Evolutionary conservation across 805 yeast genomes (phyloP).

Genomic region (Zygosaccharomyces rouxii): DNA sequence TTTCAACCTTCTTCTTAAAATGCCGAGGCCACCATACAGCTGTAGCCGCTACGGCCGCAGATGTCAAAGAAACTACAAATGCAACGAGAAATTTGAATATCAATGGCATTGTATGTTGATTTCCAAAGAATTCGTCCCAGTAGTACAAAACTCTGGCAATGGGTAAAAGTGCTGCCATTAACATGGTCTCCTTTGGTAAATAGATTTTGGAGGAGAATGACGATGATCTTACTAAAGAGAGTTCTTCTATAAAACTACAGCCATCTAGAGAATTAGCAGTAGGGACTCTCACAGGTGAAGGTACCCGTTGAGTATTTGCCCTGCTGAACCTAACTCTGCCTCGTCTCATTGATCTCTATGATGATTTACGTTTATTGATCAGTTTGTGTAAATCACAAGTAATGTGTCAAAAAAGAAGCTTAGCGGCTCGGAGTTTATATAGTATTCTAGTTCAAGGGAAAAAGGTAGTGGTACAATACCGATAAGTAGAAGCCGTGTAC

Average conservation of each 20-base stretch:
- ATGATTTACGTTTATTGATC: not conserved
- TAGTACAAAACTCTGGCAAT: not conserved
- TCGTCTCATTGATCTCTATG: not conserved
- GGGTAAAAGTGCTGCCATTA: not conserved
- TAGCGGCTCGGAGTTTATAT: not conserved
- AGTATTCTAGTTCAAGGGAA: not conserved
- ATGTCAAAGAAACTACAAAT: not conserved
- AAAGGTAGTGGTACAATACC: not conserved
- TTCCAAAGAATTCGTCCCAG: not conserved
- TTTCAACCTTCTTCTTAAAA: not conserved
- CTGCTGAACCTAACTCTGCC: not conserved
- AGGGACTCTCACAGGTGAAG: not conserved
- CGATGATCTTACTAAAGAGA: not conserved
- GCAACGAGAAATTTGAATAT: not conserved
- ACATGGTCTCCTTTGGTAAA: not conserved
- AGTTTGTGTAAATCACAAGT: not conserved
- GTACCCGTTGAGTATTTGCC: not conserved
- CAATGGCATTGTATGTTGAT: not conserved
- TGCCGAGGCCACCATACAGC: slow-evolving; percentile 6
- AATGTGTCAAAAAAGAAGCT: not conserved
- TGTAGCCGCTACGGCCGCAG: slow-evolving; percentile 1
- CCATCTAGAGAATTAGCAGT: not conserved
- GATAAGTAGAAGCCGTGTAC: not conserved
- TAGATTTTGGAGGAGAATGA: not conserved
- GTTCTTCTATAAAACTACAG: not conserved